These are phyloP conservation scores for Pezicula neosporulosa DNA, from an alignment of 2,329 filamentous ascomycete genomes.

Conservation along the genomic window DNA sequence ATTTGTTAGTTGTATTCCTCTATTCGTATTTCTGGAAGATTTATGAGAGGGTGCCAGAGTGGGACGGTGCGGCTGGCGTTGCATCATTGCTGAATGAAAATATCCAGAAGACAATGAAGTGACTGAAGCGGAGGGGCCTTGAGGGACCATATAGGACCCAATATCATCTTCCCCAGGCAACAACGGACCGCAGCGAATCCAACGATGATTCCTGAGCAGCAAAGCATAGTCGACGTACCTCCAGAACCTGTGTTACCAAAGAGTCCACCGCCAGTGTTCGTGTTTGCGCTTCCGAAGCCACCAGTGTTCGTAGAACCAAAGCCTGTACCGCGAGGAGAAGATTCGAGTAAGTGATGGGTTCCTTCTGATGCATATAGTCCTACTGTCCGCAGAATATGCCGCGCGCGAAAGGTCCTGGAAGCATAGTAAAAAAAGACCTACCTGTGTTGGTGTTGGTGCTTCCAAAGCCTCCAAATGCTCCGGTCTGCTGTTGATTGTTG, in stretches of 20 bases:
- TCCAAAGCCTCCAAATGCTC: conserved; percentile 54
- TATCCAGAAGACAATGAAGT: too few relatives aligned
- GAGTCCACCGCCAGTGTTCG: conserved; percentile 32
- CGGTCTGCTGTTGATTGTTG: conserved; percentile 42
- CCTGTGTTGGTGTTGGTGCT: conserved; percentile 29
- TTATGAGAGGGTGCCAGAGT: too few relatives aligned
- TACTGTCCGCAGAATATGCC: conserved; percentile 10
- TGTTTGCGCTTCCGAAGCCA: conserved; percentile 36
- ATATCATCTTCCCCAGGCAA: background rate
- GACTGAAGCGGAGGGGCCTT: too few relatives aligned
- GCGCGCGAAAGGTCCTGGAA: conserved; percentile 5
- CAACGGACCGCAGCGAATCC: conserved; percentile 8
- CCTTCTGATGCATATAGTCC: conserved; percentile 15
- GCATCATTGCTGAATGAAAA: too few relatives aligned
- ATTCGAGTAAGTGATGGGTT: conserved; percentile 30
- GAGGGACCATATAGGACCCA: background rate
- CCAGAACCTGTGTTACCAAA: conserved; percentile 35
- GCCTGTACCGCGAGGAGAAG: conserved; percentile 29
- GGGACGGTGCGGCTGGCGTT: too few relatives aligned
- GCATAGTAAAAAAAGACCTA: conserved; percentile 22
- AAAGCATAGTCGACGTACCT: conserved; percentile 32
- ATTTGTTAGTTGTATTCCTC: background rate
- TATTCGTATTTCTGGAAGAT: background rate
- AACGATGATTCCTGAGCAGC: conserved; percentile 17
- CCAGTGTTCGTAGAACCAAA: conserved; percentile 37